These are phyloP conservation scores for Phytophthora ohioensis DNA, from an alignment of 352 stramenopile genomes.

Conservation along the genomic window DNA sequence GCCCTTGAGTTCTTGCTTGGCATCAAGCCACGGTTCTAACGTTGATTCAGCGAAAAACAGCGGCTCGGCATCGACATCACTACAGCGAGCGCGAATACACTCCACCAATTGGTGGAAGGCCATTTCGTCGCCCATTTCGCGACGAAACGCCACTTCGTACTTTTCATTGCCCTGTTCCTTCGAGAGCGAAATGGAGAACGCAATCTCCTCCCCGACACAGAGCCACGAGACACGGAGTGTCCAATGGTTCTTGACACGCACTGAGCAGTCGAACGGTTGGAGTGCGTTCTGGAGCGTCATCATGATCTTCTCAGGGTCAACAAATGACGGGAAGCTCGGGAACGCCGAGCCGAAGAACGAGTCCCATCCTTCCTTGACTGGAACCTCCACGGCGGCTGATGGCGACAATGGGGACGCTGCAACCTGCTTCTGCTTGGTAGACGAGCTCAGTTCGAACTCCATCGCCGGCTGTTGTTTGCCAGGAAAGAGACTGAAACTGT, in stretches of 20 bases:
- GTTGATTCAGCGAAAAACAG: conserved; percentile 61
- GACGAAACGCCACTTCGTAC: conserved; percentile 73
- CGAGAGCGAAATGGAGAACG: conserved; percentile 61
- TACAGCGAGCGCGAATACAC: conserved; percentile 60
- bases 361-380: conserved; percentile 53
- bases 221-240: conserved; percentile 61
- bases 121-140: conserved; percentile 58
- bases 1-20: conserved; percentile 54
- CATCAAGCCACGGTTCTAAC: conserved; percentile 68
- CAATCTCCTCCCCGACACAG: conserved; percentile 75
- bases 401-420: conserved; percentile 57
- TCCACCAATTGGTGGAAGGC: conserved; percentile 65
- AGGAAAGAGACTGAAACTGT: conserved; percentile 30
- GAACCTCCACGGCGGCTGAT: conserved; percentile 59
- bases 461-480: conserved; percentile 19
- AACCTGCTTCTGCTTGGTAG: conserved; percentile 21
- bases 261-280: conserved; percentile 52
- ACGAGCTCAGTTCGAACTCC: conserved; percentile 1
- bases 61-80: conserved; percentile 66
- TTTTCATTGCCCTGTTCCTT: conserved; percentile 37
- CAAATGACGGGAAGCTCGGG: conserved; percentile 58
- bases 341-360: conserved; percentile 62
- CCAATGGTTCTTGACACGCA: conserved; percentile 49
- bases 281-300: conserved; percentile 50
- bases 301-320: conserved; percentile 61